Conservation (phyloP, 495 filamentous ascomycete genomes). For the Oidiodendron maius region DNA sequence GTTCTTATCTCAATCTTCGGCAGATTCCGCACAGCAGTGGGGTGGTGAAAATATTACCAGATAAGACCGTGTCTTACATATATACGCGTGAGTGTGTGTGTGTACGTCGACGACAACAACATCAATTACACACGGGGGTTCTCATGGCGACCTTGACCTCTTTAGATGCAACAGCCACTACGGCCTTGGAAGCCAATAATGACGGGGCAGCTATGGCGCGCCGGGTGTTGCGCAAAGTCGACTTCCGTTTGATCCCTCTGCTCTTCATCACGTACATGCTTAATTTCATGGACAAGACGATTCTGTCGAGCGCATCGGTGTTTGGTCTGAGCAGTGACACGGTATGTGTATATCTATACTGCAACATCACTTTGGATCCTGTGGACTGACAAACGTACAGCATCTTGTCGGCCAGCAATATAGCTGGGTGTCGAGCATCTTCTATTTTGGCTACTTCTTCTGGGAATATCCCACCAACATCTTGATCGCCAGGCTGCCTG, state of each 20-base stretch:
- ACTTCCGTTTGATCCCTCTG: constrained; percentile 8
- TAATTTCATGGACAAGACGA: constrained; percentile 61
- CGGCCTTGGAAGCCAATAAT: background rate
- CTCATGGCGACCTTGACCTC: no score
- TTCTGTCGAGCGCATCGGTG: constrained; percentile 54
- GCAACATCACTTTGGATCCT: background rate
- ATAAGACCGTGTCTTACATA: no score
- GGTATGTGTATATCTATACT: background rate
- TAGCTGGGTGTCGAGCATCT: constrained; percentile 50
- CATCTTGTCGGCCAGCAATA: constrained; percentile 26
- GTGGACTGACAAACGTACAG: background rate
- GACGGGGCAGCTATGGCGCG: constrained; percentile 1
- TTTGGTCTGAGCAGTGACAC: constrained; percentile 47
- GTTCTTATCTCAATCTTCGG: no score
- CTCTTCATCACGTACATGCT: constrained; percentile 55
- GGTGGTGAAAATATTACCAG: no score
- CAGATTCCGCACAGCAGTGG: no score
- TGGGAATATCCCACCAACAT: constrained; percentile 60
- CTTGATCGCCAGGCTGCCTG: constrained; percentile 51
- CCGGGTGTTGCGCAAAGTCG: constrained; percentile 13
- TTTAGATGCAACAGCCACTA: no score
- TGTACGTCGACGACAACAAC: no score
- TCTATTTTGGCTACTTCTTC: constrained; percentile 63
- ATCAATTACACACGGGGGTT: no score
- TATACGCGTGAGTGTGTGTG: no score